phyloP scores from a whole-genome alignment of 73 alveolate species.

The Paramecium caudatum region DNA sequence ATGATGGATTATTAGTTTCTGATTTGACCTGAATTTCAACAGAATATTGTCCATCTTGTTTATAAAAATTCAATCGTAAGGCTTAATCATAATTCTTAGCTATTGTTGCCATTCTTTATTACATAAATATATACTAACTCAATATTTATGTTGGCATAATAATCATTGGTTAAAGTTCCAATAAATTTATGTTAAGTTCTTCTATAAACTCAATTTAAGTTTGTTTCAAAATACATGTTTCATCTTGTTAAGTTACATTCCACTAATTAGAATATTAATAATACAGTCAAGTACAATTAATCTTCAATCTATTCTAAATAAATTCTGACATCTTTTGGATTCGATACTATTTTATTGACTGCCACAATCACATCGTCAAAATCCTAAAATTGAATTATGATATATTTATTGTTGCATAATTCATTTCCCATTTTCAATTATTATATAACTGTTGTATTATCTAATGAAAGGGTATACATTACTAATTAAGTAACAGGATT shows the following conservation, averaged over 20 bases:
- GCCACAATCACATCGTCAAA: slow-evolving; percentile 40
- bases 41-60: slow-evolving; percentile 40
- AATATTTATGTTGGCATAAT: slow-evolving; percentile 58
- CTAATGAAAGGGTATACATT: background rate
- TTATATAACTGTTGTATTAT: background rate
- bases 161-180: background rate
- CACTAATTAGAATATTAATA: background rate
- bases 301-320: slow-evolving; percentile 61
- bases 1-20: background rate
- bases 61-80: slow-evolving; percentile 31
- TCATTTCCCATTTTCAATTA: slow-evolving; percentile 27
- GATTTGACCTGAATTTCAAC: background rate
- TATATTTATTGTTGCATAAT: slow-evolving; percentile 34
- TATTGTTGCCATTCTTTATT: slow-evolving; percentile 3
- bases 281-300: slow-evolving; percentile 43
- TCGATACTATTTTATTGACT: slow-evolving; percentile 28
- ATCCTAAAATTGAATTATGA: background rate
- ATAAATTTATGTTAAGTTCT: background rate
- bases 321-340: slow-evolving; percentile 69
- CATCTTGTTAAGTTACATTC: slow-evolving; percentile 59
- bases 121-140: background rate
- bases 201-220: slow-evolving; percentile 20
- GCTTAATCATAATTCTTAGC: slow-evolving; percentile 9
- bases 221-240: background rate
- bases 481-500: slow-evolving; percentile 29